phyloP scores from a whole-genome alignment of 345 rosid genomes.

The Physaria fendleri region DNA sequence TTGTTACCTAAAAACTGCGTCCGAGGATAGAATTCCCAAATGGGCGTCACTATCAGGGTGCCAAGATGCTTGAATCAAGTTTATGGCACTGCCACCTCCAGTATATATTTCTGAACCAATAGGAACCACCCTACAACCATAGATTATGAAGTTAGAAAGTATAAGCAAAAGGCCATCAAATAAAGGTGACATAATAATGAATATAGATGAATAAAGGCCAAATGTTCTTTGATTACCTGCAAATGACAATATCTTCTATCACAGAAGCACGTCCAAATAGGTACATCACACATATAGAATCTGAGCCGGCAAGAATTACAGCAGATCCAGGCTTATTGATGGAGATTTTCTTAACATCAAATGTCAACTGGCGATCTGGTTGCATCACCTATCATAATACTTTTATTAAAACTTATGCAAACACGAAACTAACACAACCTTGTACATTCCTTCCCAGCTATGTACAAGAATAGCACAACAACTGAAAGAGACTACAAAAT shows the following conservation, averaged over 20 bases:
- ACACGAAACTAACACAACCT: not conserved
- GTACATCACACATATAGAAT: constrained; percentile 61
- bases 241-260: constrained; percentile 43
- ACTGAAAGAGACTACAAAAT: not conserved
- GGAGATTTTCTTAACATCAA: constrained; percentile 58
- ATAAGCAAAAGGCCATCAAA: constrained; percentile 1
- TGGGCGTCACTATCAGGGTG: constrained; percentile 80
- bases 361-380: constrained; percentile 48
- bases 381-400: constrained; percentile 50
- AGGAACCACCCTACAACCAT: constrained; percentile 62
- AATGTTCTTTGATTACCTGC: constrained; percentile 49
- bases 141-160: constrained; percentile 3
- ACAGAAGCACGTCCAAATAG: constrained; percentile 67
- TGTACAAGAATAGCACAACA: not conserved
- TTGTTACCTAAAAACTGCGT: constrained; percentile 88
- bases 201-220: not conserved
- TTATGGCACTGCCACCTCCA: constrained; percentile 45
- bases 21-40: constrained; percentile 87
- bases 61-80: constrained; percentile 63
- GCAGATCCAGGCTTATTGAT: constrained; percentile 82
- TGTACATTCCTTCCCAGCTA: not conserved
- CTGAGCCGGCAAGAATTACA: constrained; percentile 54
- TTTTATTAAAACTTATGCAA: not conserved
- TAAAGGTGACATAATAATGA: not conserved
- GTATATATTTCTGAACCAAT: constrained; percentile 64